Base-by-base conservation (phyloP, 345 rosid species). In the Populus alba region DNA sequence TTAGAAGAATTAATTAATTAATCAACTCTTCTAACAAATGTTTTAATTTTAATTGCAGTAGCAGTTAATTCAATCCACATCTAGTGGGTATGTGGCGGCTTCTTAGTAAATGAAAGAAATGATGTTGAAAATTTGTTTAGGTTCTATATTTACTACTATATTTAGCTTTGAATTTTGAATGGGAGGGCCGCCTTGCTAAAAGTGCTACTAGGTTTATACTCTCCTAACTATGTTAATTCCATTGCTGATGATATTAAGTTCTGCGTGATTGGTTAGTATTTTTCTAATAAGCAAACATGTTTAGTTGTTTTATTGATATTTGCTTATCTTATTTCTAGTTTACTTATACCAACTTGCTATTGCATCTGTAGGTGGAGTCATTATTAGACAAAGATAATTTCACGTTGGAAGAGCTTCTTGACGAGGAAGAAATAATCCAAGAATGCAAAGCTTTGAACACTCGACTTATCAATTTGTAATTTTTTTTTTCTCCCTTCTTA, bases 391-490 rank as follows among this genome's bases (percentile, higher is more conserved):
- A 90, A 84, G 99, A 92, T 71, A 90, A 87, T 84, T 97, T 89
- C 85, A 86, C 97, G 0, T 87, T 97, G 92, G 99, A 92, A 75
- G 98, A 94, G 92, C 98, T 97, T 84, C 85, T 97, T 79, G 98
- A 97, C 43, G 99, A 97, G 88, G 99, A 97, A 91, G 99, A 97
- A 82, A 91, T 94, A 82, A 94, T 97, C 75, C 99, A 97, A 87
- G 99, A 97, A 81, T 97, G 99, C 98, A 97, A 94, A 87, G 98
- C 94, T 66, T 86, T 97, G 80, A 97, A 97, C 84, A 91, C 94
- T 76, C 98, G 99, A 35, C 98, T 97, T 43, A 94, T 97, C 25
- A 92, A 92, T 73, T 97, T 94, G 99, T 97, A 93, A 86, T 67
- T 43, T 43, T 78, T 67, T 67, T 67, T 80, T 72, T 47, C 74